Evolutionary conservation across 345 rosid species (phyloP).

Genomic region (Gossypioides kirkii): DNA sequence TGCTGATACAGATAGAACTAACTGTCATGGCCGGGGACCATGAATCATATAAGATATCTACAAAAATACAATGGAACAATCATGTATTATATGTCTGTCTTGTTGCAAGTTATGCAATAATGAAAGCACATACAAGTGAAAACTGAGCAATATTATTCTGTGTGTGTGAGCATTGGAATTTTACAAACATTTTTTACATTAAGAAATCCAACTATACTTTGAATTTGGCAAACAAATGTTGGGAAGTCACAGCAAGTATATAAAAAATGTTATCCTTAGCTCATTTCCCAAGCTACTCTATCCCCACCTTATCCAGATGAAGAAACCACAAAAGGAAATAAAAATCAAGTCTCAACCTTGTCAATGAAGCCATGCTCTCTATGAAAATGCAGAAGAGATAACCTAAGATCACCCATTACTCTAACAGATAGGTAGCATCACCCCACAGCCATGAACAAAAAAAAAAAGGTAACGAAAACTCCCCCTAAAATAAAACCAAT

Average conservation of each 20-base stretch:
- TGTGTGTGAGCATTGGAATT: neutral
- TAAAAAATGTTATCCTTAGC: conserved; percentile 9
- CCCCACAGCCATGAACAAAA: neutral
- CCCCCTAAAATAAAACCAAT: neutral
- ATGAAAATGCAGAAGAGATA: neutral
- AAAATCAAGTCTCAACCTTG: neutral
- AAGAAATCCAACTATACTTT: neutral
- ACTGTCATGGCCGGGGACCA: conserved; percentile 99
- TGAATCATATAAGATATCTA: conserved; percentile 94
- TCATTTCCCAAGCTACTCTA: conserved; percentile 6
- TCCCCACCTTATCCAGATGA: neutral
- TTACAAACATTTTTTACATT: neutral
- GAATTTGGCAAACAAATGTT: conserved; percentile 2
- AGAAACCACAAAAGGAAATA: neutral
- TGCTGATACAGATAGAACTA: conserved; percentile 93
- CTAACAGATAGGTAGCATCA: neutral
- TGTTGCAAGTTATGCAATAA: conserved; percentile 4
- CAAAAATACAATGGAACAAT: conserved; percentile 14
- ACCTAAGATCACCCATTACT: neutral
- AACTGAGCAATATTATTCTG: neutral
- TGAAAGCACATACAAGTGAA: neutral
- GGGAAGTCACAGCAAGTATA: neutral
- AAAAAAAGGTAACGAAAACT: neutral
- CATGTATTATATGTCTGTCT: conserved; percentile 10
- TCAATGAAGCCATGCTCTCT: neutral